Base-by-base conservation (phyloP, 331 rosid species). In the Cydonia oblonga region DNA sequence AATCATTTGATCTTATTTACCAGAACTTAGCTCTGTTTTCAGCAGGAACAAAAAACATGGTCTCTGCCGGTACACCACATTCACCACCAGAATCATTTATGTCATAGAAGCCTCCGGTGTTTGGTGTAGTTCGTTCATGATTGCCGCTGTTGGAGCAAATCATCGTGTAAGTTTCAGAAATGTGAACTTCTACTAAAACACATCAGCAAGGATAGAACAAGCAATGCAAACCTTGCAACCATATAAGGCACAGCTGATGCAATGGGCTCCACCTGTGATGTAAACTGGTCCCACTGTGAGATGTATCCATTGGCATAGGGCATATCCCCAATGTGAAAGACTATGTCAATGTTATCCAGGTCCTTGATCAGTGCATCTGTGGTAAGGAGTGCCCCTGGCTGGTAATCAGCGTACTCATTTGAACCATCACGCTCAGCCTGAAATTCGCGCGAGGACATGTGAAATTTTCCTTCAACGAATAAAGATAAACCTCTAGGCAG, bases 401-500 rank as follows among this genome's bases (percentile, higher is more conserved):
- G 82, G 54, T 79, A 79, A 19, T 68, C 63, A 52, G 64, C 69
- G 22, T 73, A 73, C 40, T 79, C 82, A 28, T 79, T 79, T n/a
- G 82, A 79, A 61, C 83, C 83, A 13, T 80, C 83, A 61, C 80
- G 83, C 35, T 75, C 83, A 9, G 30, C 76, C 83, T 80, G 56
- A 26, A 49, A 54, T 30, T 24, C 53, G 20, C 25, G 23, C 26
- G 25, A 53, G 8, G 16, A 9, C 30, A 38, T 35, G 1, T 28
- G 59, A 56, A 28, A 65, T 6, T 56, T 29, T 19, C 9, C 20
- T 29, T 52, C 32, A 19, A 69, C 0, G 25, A 42, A 46, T 15
- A 44, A 42, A 13, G 30, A 38, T 38, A 56, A 13, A 13, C 20
- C 51, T 3, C 12, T 28, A 5, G 13, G 23, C 19, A 28, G 19